These are phyloP conservation scores for Chrysoporthe cubensis DNA, from an alignment of 2,329 filamentous ascomycete genomes.

Conservation along the genomic window DNA sequence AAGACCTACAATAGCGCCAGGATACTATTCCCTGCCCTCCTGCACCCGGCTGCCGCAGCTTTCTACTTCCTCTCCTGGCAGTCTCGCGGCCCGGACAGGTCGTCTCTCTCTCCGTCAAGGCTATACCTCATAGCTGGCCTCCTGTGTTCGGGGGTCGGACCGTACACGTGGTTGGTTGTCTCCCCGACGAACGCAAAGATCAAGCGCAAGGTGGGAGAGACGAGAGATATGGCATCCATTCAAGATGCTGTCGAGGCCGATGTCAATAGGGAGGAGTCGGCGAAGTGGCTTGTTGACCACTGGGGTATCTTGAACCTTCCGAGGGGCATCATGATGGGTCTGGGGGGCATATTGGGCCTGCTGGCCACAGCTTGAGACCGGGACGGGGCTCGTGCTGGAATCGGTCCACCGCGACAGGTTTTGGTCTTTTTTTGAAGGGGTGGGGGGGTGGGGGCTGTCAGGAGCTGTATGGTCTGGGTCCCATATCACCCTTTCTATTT, in stretches of 20 bases:
- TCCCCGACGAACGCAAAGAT: constrained; percentile 53
- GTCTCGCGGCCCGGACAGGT: constrained; percentile 28
- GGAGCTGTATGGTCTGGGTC: no score
- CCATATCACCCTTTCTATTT: no score
- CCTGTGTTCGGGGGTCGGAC: constrained; percentile 50
- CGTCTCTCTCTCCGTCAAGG: constrained; percentile 39
- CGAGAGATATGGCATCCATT: constrained; percentile 40
- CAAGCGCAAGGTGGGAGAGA: constrained; percentile 45
- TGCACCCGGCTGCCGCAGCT: constrained; percentile 44
- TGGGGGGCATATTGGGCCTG: constrained; percentile 25
- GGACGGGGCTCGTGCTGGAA: neutral
- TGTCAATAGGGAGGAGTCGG: constrained; percentile 45
- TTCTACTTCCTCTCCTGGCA: constrained; percentile 52
- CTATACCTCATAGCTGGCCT: constrained; percentile 51
- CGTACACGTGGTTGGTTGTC: constrained; percentile 56
- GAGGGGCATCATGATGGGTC: constrained; percentile 33
- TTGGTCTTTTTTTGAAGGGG: no score
- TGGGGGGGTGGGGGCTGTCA: no score
- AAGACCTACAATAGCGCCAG: constrained; percentile 46
- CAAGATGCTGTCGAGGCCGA: constrained; percentile 44
- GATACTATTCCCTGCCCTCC: constrained; percentile 43
- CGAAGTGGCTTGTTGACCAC: constrained; percentile 56
- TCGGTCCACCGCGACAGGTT: no score
- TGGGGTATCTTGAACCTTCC: constrained; percentile 58
- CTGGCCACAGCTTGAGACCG: constrained; percentile 7